A percentile compares a stretch with the other conserved stretches of the same genome.
Evolutionary conservation across 768 basidiomycete species (phyloP).

Genomic region (Phaeotremella skinneri): DNA sequence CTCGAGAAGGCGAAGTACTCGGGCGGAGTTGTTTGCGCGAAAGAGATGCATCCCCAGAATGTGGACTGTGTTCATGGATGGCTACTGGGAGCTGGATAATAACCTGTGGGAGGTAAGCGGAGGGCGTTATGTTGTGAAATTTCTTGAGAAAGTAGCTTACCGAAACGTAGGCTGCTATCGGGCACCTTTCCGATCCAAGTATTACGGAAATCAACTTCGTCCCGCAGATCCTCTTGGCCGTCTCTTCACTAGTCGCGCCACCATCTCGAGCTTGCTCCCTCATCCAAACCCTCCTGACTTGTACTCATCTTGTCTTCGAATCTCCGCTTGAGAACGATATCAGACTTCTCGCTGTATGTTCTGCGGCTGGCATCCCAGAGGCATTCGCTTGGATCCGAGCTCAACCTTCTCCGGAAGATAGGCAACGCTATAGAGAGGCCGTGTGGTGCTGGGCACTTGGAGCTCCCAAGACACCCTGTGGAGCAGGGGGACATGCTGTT

Average conservation of each 20-base stretch:
- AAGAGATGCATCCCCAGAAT: conserved; percentile 34
- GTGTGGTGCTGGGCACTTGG: conserved; percentile 40
- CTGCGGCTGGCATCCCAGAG: conserved; percentile 20
- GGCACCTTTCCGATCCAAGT: conserved; percentile 32
- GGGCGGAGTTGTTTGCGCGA: conserved; percentile 31
- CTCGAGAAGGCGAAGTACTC: not conserved
- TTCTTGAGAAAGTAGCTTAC: not conserved
- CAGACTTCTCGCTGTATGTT: conserved; percentile 16
- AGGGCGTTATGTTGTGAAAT: not conserved
- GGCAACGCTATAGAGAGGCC: conserved; percentile 17
- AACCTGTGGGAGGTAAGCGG: conserved; percentile 37
- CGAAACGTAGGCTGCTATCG: conserved; percentile 25
- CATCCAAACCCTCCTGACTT: conserved; percentile 26
- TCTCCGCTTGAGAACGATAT: conserved; percentile 20
- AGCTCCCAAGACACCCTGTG: conserved; percentile 18
- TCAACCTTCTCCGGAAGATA: conserved; percentile 1
- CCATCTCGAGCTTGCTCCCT: conserved; percentile 24
- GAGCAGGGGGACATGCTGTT: conserved; percentile 15
- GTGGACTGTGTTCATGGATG: conserved; percentile 43
- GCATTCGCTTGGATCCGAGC: conserved; percentile 36
- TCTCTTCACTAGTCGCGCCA: conserved; percentile 32
- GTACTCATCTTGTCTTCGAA: conserved; percentile 10
- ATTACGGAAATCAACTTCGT: conserved; percentile 40
- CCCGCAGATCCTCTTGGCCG: conserved; percentile 26
- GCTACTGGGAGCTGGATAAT: conserved; percentile 45